Percentiles rank a stretch among this genome's conserved stretches.
Evolutionary conservation across 192 early-diverging fungal genomes (phyloP).

Genomic region (Haplosporangium gracile): DNA sequence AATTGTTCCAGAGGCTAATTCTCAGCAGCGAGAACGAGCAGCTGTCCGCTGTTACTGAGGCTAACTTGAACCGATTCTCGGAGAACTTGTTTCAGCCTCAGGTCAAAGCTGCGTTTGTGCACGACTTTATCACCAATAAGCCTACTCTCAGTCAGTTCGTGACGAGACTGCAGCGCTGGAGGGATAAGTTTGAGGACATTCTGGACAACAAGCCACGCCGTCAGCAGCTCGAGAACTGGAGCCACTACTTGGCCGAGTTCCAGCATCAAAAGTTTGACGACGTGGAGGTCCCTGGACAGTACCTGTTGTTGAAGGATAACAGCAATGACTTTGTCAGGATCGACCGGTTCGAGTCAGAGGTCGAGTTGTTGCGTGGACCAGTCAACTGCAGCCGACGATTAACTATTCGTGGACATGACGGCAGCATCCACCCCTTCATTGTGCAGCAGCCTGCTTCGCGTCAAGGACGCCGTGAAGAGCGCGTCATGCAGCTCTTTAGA

Average conservation of each 20-base stretch:
- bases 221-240: constrained; percentile 89
- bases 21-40: constrained; percentile 73
- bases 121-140: constrained; percentile 92
- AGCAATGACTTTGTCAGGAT: constrained; percentile 95
- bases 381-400: constrained; percentile 81
- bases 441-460: constrained; percentile 95
- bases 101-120: constrained; percentile 81
- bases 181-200: constrained; percentile 91
- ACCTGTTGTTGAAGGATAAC: constrained; percentile 85
- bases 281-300: constrained; percentile 99
- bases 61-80: constrained; percentile 90
- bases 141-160: constrained; percentile 89
- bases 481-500: constrained; percentile 94
- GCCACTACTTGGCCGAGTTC: constrained; percentile 96
- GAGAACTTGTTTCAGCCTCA: constrained; percentile 78
- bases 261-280: constrained; percentile 99
- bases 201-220: constrained; percentile 85
- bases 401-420: constrained; percentile 93
- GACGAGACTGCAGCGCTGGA: constrained; percentile 90
- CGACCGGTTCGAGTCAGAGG: constrained; percentile 93
- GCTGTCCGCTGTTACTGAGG: constrained; percentile 76
- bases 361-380: constrained; percentile 86
- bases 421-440: constrained; percentile 89
- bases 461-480: constrained; percentile 93
- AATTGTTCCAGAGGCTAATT: constrained; percentile 72